These are phyloP conservation scores for Aspergillus steynii DNA, from an alignment of 495 filamentous ascomycete genomes.

Conservation along the genomic window DNA sequence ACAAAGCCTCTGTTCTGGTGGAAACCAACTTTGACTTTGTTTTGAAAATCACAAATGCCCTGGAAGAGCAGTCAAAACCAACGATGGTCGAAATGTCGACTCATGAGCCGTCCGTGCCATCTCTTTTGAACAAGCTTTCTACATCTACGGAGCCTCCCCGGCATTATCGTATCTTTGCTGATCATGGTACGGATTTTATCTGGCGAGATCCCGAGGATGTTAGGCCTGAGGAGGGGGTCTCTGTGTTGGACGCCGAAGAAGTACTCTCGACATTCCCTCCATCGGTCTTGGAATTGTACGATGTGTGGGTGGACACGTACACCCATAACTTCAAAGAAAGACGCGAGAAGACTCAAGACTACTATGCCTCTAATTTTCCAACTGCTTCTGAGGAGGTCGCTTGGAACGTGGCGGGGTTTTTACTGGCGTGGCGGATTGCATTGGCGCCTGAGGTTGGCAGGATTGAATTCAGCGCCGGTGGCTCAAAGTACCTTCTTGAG, in stretches of 20 bases:
- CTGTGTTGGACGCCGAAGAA: slow-evolving; percentile 2
- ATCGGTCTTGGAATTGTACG: slow-evolving; percentile 17
- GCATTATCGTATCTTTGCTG: slow-evolving; percentile 23
- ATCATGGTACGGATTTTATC: slow-evolving; percentile 25
- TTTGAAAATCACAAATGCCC: slow-evolving; percentile 13
- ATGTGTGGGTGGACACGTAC: slow-evolving; percentile 25
- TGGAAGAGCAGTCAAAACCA: slow-evolving; percentile 1
- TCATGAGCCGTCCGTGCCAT: not conserved
- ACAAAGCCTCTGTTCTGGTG: slow-evolving; percentile 10
- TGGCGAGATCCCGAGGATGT: slow-evolving; percentile 17
- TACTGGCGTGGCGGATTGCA: slow-evolving; percentile 27
- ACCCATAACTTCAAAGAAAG: slow-evolving; percentile 14
- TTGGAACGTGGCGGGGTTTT: slow-evolving; percentile 26
- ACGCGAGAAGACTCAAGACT: slow-evolving; percentile 12
- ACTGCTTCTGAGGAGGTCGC: slow-evolving; percentile 19
- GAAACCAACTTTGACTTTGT: slow-evolving; percentile 23
- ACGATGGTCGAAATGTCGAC: not conserved
- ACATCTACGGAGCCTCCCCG: slow-evolving; percentile 2
- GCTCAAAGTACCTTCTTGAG: slow-evolving; percentile 16
- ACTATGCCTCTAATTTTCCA: slow-evolving; percentile 10
- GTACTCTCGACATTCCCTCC: slow-evolving; percentile 13
- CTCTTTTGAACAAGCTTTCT: not conserved
- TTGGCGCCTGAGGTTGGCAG: slow-evolving; percentile 20
- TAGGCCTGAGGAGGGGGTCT: slow-evolving; percentile 1
- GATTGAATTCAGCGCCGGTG: slow-evolving; percentile 13